Base-by-base conservation (phyloP, 495 filamentous ascomycete genomes). In the Eremomyces bilateralis region DNA sequence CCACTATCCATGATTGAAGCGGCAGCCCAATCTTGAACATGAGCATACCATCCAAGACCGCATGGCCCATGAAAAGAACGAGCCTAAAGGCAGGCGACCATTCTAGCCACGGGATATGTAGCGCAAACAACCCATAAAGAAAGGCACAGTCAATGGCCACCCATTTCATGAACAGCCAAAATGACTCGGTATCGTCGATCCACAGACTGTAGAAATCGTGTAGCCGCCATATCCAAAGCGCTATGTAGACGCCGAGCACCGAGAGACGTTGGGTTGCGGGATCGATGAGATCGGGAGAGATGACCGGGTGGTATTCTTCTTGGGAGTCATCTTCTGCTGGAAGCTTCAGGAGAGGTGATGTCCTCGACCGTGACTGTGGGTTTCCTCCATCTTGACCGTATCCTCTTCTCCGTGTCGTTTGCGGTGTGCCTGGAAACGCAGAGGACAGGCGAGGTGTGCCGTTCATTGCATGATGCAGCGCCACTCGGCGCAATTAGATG, bases 61-160 rank as follows among this genome's bases (percentile, higher is more conserved):
- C 62, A 50, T 91, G 80, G 2, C 63, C 31, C 6, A 79, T 44
- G 47, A 81, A 83, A 12, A 77, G 48, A 1, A 59, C 53, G 19
- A 71, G 57, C 10, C 76, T 74, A 1, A 73, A 76, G 11, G 69
- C 60, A 37, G 77, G 70, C 1, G 74, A 76, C 63, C 83, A 80
- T 62, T 94, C 79, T 25, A 97, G 63, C 88, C 88, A 94, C 37
- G 88, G 88, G 61, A 97, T 91, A 48, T 76, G 69, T 40, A 95
- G 48, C 28, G 69, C 66, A 20, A 90, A 85, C 15, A 94, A 49
- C 3, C 75, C 73, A 49, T 83, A 94, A 36, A 92, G 63, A 53
- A 83, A 92, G 20, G 76, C 50, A 15, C 69, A 67, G 55, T 95
- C 88, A 15, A 95, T 63, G 20, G 65, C 62, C 36, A 76, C 62